A percentile compares a stretch with the other conserved stretches of the same genome.
phyloP scores from a whole-genome alignment of 352 stramenopile genomes.

The Phytophthora agathidicida region DNA sequence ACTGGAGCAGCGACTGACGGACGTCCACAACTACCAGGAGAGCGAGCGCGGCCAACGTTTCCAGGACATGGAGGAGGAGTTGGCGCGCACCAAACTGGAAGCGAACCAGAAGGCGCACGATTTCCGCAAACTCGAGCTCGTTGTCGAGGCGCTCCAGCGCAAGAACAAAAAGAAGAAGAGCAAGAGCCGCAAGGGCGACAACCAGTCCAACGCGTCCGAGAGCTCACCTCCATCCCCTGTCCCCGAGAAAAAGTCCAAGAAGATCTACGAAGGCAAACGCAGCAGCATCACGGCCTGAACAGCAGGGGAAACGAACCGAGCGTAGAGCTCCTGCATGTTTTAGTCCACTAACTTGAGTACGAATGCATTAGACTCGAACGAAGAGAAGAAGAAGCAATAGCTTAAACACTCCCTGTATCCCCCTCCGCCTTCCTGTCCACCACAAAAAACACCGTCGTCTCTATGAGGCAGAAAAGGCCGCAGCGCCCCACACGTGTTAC shows the following conservation, averaged over 20 bases:
- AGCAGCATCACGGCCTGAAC: constrained; percentile 21
- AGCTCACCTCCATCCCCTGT: constrained; percentile 28
- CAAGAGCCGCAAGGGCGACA: constrained; percentile 33
- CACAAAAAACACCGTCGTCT: not conserved
- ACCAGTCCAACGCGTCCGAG: constrained; percentile 35
- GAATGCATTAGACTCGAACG: constrained; percentile 14
- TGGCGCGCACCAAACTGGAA: constrained; percentile 58
- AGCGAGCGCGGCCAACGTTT: constrained; percentile 67
- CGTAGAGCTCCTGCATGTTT: too few relatives aligned
- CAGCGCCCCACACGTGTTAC: constrained; percentile 28
- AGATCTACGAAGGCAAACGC: constrained; percentile 19
- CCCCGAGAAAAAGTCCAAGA: constrained; percentile 21
- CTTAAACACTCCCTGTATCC: too few relatives aligned
- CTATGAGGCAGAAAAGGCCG: constrained; percentile 11
- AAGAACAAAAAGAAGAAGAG: constrained; percentile 48
- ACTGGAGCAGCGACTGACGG: constrained; percentile 65
- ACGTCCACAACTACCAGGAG: constrained; percentile 76
- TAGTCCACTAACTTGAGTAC: constrained; percentile 5
- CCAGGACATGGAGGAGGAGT: constrained; percentile 66
- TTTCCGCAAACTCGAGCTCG: constrained; percentile 48
- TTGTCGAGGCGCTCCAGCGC: constrained; percentile 45
- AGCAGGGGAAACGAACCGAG: not conserved
- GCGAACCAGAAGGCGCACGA: constrained; percentile 56
- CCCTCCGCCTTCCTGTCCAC: too few relatives aligned
- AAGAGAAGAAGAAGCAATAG: constrained; percentile 1